A percentile compares a stretch with the other conserved stretches of the same genome.
These are phyloP conservation scores for Prunus mira DNA, from an alignment of 306 rosid species.

Conservation along the genomic window DNA sequence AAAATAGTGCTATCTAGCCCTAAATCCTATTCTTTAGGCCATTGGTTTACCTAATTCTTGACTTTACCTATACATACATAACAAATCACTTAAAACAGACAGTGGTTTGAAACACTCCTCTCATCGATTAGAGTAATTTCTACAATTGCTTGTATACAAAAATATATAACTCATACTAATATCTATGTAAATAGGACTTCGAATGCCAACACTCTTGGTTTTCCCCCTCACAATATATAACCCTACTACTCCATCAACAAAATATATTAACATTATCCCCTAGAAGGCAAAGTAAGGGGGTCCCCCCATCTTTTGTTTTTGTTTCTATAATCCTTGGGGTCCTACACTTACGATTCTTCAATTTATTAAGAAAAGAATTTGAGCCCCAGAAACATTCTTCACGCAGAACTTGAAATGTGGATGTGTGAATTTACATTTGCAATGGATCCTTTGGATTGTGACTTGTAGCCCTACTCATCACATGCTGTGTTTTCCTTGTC, in stretches of 20 bases:
- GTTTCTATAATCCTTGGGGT: slow-evolving; percentile 7
- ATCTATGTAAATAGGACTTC: neutral
- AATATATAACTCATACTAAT: too few species aligned
- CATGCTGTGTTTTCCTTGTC: slow-evolving; percentile 25
- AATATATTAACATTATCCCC: neutral
- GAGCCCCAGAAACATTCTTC: slow-evolving; percentile 32
- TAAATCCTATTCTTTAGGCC: too few species aligned
- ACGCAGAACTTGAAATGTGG: neutral
- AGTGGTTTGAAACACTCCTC: too few species aligned
- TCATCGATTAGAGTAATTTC: too few species aligned
- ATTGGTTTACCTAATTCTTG: too few species aligned
- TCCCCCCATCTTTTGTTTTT: neutral
- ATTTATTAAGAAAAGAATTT: slow-evolving; percentile 8
- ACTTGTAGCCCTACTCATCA: slow-evolving; percentile 18
- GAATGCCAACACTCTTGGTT: neutral
- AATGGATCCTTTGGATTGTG: neutral
- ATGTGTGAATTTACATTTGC: neutral
- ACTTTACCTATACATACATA: too few species aligned
- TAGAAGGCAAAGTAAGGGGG: neutral
- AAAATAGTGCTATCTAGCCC: fast-evolving
- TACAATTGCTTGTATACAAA: too few species aligned
- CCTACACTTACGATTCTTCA: slow-evolving; percentile 12
- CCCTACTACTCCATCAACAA: slow-evolving; percentile 15
- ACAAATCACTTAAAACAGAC: too few species aligned
- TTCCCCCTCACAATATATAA: neutral